Conservation (phyloP, 2,329 filamentous ascomycete genomes). For the Ilyonectria robusta region DNA sequence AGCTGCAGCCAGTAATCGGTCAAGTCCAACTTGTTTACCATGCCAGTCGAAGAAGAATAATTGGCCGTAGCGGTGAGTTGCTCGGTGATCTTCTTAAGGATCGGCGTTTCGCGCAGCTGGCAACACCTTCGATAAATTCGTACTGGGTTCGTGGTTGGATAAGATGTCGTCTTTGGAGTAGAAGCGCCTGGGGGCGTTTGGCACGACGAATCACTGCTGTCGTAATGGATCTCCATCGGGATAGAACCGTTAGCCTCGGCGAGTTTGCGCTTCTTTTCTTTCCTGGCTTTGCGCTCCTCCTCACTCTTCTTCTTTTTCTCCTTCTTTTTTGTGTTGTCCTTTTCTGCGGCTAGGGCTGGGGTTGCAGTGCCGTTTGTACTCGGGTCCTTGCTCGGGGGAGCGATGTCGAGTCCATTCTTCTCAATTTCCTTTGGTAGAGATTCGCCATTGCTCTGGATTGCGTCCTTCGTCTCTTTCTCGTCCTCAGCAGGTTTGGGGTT, state of each 20-base stretch:
- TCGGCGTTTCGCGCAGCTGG: conserved; percentile 91
- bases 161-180: conserved; percentile 48
- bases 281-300: conserved; percentile 91
- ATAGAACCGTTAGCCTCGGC: conserved; percentile 91
- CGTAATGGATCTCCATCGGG: conserved; percentile 84
- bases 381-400: conserved; percentile 46
- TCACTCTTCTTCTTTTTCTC: conserved; percentile 98
- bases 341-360: conserved; percentile 44
- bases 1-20: conserved; percentile 88
- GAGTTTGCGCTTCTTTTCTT: conserved; percentile 87
- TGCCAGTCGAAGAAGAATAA: conserved; percentile 76
- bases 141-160: conserved; percentile 90
- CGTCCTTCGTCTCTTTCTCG: conserved; percentile 54
- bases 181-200: conserved; percentile 34
- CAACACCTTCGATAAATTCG: conserved; percentile 96
- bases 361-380: conserved; percentile 40
- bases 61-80: conserved; percentile 83
- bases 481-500: conserved; percentile 72
- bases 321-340: conserved; percentile 78
- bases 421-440: conserved; percentile 56
- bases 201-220: conserved; percentile 74
- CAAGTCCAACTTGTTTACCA: conserved; percentile 86
- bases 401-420: conserved; percentile 51
- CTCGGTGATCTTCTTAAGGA: conserved; percentile 91
- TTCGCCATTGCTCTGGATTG: conserved; percentile 60